A percentile compares a stretch with the other conserved stretches of the same genome.
phyloP scores from a whole-genome alignment of 805 yeast genomes.

The Maudiozyma serrabonitensis region DNA sequence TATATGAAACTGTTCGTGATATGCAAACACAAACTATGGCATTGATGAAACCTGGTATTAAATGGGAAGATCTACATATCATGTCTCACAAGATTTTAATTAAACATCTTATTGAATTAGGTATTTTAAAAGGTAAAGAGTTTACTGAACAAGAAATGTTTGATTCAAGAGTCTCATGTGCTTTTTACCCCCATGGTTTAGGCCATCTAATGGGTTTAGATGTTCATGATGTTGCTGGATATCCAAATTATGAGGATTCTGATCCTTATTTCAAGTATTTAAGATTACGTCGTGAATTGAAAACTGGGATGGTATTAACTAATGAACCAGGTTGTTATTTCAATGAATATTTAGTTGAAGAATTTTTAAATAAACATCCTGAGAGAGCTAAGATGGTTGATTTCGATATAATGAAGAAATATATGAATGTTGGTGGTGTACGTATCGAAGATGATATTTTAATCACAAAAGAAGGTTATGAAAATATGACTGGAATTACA shows the following conservation, averaged over 20 bases:
- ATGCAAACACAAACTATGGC: constrained; percentile 73
- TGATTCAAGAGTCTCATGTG: constrained; percentile 58
- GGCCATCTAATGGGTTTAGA: constrained; percentile 94
- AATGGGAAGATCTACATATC: constrained; percentile 80
- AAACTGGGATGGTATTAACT: constrained; percentile 77
- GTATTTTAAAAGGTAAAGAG: constrained; percentile 53
- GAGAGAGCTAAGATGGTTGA: constrained; percentile 51
- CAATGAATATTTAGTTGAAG: constrained; percentile 68
- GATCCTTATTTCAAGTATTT: constrained; percentile 68
- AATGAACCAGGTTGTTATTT: constrained; percentile 95
- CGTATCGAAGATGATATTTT: constrained; percentile 90
- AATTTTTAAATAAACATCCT: constrained; percentile 39
- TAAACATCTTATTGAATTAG: constrained; percentile 58
- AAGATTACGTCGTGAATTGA: constrained; percentile 66
- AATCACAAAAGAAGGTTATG: constrained; percentile 67
- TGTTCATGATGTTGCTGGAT: constrained; percentile 92
- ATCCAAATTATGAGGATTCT: constrained; percentile 75
- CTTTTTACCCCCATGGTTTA: constrained; percentile 90
- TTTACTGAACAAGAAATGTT: constrained; percentile 55
- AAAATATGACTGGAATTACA: constrained; percentile 73
- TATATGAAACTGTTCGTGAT: constrained; percentile 67
- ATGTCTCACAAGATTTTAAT: constrained; percentile 72
- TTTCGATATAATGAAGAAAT: constrained; percentile 56
- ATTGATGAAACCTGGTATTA: constrained; percentile 69
- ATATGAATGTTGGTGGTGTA: constrained; percentile 91